phyloP scores from a whole-genome alignment of 2,329 filamentous ascomycete genomes.

The Aspergillus jensenii region DNA sequence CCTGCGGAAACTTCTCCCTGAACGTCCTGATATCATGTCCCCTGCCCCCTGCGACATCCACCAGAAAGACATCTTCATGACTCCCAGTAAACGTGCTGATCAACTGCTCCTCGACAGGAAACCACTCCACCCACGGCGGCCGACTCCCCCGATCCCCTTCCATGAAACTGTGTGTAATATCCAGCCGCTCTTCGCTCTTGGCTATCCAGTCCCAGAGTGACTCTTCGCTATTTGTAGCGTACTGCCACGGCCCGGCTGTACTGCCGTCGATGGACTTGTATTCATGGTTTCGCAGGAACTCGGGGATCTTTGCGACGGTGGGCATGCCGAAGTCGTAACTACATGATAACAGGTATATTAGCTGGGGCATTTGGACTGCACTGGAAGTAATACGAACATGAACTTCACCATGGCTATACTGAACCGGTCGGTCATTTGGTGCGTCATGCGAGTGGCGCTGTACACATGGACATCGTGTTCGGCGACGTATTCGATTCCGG shows the following conservation, averaged over 20 bases:
- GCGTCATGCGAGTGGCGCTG: conserved; percentile 13
- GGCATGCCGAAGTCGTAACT: conserved; percentile 16
- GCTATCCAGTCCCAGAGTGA: conserved; percentile 12
- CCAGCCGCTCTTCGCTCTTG: neutral
- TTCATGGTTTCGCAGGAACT: conserved; percentile 10
- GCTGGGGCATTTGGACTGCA: too few species aligned
- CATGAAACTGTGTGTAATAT: conserved; percentile 12
- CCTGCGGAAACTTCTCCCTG: conserved; percentile 2
- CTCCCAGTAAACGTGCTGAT: neutral
- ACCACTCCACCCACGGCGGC: conserved; percentile 15
- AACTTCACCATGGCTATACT: conserved; percentile 13
- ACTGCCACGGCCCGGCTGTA: conserved; percentile 16
- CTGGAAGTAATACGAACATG: neutral
- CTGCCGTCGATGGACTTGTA: conserved; percentile 10
- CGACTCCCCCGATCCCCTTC: conserved; percentile 9
- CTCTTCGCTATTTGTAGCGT: conserved; percentile 1
- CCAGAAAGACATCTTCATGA: neutral
- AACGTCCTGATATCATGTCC: conserved; percentile 9
- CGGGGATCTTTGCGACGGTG: conserved; percentile 11
- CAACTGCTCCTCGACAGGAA: conserved; percentile 6
- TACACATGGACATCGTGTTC: conserved; percentile 16
- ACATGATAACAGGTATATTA: neutral
- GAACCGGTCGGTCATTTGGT: conserved; percentile 12
- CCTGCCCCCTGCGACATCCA: conserved; percentile 12
- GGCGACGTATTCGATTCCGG: conserved; percentile 16